Base-by-base conservation (phyloP, 805 yeast species). In the Pichia heedii region DNA sequence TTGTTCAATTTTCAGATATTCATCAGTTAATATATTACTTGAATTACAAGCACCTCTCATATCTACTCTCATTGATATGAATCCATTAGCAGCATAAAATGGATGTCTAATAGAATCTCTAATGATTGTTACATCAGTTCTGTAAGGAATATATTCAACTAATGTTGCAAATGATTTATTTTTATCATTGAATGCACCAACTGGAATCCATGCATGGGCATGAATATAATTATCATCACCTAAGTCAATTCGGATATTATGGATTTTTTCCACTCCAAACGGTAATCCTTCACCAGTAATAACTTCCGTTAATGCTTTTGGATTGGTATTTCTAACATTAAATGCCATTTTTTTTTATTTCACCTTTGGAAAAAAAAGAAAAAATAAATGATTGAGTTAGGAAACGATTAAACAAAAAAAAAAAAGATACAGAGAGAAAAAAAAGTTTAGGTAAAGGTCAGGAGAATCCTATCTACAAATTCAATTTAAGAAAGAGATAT, bases 11-110 rank as follows among this genome's bases (percentile, higher is more conserved):
- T 55, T 47, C 24, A 70, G 49, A 44, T 69, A 70, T 51, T 70
- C 75, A 49, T 69, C 75, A 11, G 50, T 38, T 12, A 70, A 40
- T 5, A 63, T 55, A 16, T 64, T 73, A 47, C 64, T 74, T 0
- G 74, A 69, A 35, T 68, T 66, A 22, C 71, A 63, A 9, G 65
- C 46, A 32, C 75, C 75, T 50, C 75, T 61, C 72, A 70, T 69
- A 46, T 69, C 74, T 19, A 70, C 65, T 52, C 74, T 53, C 44
- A 69, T 57, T 3, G 71, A 67, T 1, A 70, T 72, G 22, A 69
- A 57, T 0, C 75, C 75, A 48, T 67, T 63, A 9, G 73, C 73
- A 3, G 74, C 72, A 49, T 65, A 70, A 55, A 60, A 69, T 3
- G 74, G 69, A 46, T 70, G 74, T 49, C 74, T 59, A 32, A 70